These are phyloP conservation scores for bread wheat (Triticum aestivum) DNA, from an alignment of 176 grass and related monocot species.

Conservation along the genomic window IWGSC_CS_RefSeq_v2.1 NC_057794.1:157733969-157734468, in stretches of 20 bases:
- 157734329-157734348: slow-evolving; percentile 48
- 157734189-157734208: slow-evolving; percentile 9
- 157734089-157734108: neutral
- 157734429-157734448: slow-evolving; percentile 16
- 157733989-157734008: neutral
- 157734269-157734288: slow-evolving; percentile 3
- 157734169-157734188: neutral
- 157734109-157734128: neutral
- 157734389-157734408: slow-evolving; percentile 82
- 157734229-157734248: neutral
- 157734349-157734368: slow-evolving; percentile 64
- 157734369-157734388: slow-evolving; percentile 84
- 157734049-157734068: neutral
- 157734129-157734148: neutral
- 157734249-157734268: slow-evolving; percentile 18
- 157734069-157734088: neutral
- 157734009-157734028: slow-evolving; percentile 14
- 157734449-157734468: slow-evolving; percentile 2
- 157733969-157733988: neutral
- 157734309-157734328: slow-evolving; percentile 11
- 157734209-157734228: neutral
- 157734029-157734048: neutral
- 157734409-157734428: slow-evolving; percentile 93
- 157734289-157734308: neutral
- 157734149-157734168: neutral